Evolutionary conservation across 2,329 filamentous ascomycete genomes (phyloP).

Genomic region (Nigrospora oryzae): DNA sequence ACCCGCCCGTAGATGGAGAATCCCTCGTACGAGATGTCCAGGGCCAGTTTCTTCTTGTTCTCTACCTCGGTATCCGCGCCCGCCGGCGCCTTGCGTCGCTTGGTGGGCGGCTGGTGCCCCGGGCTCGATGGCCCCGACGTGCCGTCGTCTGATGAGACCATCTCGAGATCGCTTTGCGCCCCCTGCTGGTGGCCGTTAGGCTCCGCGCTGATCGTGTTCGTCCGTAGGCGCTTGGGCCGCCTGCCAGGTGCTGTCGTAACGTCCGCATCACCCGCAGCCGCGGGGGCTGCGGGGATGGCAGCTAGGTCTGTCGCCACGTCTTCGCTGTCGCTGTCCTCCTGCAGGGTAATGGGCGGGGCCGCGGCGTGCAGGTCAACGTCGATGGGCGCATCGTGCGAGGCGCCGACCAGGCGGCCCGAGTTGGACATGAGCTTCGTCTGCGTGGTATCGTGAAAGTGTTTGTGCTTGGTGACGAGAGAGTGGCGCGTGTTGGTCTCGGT

Average conservation of each 20-base stretch:
- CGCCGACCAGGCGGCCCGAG: slow-evolving; percentile 51
- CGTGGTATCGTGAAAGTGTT: slow-evolving; percentile 58
- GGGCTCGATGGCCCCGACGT: slow-evolving; percentile 12
- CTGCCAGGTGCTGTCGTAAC: slow-evolving; percentile 13
- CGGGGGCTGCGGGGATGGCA: slow-evolving; percentile 40
- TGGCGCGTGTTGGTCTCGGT: slow-evolving; percentile 80
- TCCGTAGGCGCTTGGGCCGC: slow-evolving; percentile 21
- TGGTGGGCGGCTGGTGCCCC: slow-evolving; percentile 31
- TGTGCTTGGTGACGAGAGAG: slow-evolving; percentile 78
- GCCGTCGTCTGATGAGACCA: slow-evolving; percentile 21
- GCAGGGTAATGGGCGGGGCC: slow-evolving; percentile 24
- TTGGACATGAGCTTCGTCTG: slow-evolving; percentile 50
- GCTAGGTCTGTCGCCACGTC: slow-evolving; percentile 44
- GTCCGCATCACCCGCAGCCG: slow-evolving; percentile 17
- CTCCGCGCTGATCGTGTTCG: slow-evolving; percentile 13
- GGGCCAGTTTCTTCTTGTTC: slow-evolving; percentile 84
- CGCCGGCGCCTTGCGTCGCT: slow-evolving; percentile 32
- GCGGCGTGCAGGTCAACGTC: slow-evolving; percentile 35
- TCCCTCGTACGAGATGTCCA: slow-evolving; percentile 86
- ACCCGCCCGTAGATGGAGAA: slow-evolving; percentile 94
- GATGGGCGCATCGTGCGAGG: slow-evolving; percentile 43
- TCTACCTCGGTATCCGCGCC: slow-evolving; percentile 31
- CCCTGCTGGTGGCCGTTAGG: slow-evolving; percentile 12
- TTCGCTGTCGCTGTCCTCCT: slow-evolving; percentile 54
- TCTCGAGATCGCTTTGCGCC: slow-evolving; percentile 20